Conservation (phyloP, 495 filamentous ascomycete species). For the Aspergillus nanangensis region DNA sequence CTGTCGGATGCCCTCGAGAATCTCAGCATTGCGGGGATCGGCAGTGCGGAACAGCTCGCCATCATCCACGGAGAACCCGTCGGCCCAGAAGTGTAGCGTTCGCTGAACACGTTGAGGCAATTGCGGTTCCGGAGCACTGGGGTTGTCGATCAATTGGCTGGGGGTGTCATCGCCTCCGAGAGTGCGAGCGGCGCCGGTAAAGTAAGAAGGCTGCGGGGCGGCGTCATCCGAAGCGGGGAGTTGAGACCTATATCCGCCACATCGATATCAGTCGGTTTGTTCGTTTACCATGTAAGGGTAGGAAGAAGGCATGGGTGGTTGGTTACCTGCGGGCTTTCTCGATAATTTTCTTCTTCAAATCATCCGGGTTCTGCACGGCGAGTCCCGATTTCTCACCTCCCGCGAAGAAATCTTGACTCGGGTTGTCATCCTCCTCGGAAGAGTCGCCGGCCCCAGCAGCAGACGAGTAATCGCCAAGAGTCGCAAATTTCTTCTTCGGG, state of each 20-base stretch:
- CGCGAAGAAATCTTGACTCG: constrained; percentile 79
- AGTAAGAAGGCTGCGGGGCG: constrained; percentile 53
- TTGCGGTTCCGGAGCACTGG: constrained; percentile 41
- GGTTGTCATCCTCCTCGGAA: constrained; percentile 57
- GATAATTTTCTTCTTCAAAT: constrained; percentile 71
- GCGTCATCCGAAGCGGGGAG: constrained; percentile 54
- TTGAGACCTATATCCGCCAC: constrained; percentile 60
- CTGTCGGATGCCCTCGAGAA: constrained; percentile 77
- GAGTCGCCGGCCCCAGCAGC: constrained; percentile 49
- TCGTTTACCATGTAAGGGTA: too few species aligned
- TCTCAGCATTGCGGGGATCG: constrained; percentile 78
- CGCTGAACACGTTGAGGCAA: constrained; percentile 54
- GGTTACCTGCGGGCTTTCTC: constrained; percentile 81
- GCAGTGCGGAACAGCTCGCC: constrained; percentile 85
- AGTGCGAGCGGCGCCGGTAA: constrained; percentile 78
- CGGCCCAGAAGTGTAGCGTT: constrained; percentile 82
- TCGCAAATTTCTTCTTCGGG: constrained; percentile 52
- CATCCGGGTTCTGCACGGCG: constrained; percentile 86
- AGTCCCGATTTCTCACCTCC: constrained; percentile 96
- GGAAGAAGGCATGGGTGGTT: too few species aligned
- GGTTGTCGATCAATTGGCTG: constrained; percentile 65
- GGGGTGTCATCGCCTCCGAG: constrained; percentile 87
- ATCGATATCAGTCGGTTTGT: too few species aligned
- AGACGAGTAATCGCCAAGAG: constrained; percentile 45
- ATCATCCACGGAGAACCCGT: constrained; percentile 95